phyloP scores from a whole-genome alignment of 129 eudicot species.

The Flaveria bidentis region DNA sequence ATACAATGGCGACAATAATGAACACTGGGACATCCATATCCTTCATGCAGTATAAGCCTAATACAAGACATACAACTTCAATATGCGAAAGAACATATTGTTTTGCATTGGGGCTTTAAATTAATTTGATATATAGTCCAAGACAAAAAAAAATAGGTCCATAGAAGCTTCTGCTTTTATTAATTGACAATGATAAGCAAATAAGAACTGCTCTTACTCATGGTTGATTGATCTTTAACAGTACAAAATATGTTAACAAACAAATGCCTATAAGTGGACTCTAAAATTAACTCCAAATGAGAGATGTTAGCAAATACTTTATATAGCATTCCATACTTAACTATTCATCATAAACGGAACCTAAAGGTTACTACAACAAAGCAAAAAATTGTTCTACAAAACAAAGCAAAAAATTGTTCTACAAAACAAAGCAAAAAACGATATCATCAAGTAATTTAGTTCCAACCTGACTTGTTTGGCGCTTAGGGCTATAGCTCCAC shows the following conservation, averaged over 20 bases:
- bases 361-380: neutral
- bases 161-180: neutral
- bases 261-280: neutral
- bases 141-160: neutral
- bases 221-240: constrained; percentile 7
- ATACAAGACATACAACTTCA: constrained; percentile 1
- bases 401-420: neutral
- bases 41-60: constrained; percentile 18
- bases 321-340: neutral
- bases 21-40: neutral
- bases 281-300: neutral
- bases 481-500: constrained; percentile 38
- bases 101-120: neutral
- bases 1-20: constrained; percentile 1
- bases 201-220: neutral
- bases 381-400: neutral
- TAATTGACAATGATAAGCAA: neutral
- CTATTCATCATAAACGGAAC: neutral
- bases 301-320: neutral
- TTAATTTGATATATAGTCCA: neutral
- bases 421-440: neutral
- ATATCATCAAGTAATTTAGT: constrained; percentile 2
- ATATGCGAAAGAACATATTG: constrained; percentile 14
- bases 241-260: constrained; percentile 7
- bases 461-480: constrained; percentile 40